Evolutionary conservation across 768 basidiomycete genomes (phyloP), one percentile per base, ranked within the genome.

Genomic region (Tulasnella sp.): DNA sequence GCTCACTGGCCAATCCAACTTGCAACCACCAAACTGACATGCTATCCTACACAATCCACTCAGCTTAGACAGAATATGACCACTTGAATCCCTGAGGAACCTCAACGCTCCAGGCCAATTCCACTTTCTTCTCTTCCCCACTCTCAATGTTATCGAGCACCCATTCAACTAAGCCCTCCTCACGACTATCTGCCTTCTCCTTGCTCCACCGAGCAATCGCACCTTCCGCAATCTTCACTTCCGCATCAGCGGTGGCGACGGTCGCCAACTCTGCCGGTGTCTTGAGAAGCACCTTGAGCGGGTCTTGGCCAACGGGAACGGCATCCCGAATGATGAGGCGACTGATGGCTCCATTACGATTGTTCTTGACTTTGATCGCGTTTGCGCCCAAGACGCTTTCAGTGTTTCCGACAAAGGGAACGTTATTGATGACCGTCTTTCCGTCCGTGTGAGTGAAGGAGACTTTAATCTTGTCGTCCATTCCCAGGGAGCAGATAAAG

Each of bases 401-500:
- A 22, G 72, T 77, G 34, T 64, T 38, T 7, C 69, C 67, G 31
- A 49, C 67, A 42, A 58, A 79, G 71, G 38, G 74, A 22, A 29
- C 72, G 69, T 7, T 74, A 69, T 40, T 58, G 54, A 31, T 70
- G 67, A 39, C 76, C 73, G n/a, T 67, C 36, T 39, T 79, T 68
- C 70, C 78, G 77, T 34, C 64, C 34, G 12, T 70, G 52, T 25
- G 80, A 78, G n/a, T 76, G 80, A 74, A 89, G 3, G 78, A 76
- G 15, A 84, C 80, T 40, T 80, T 79, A n/a, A 83, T 72, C 0
- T 82, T 77, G 1, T 79, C 72, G 76, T 84, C 84, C 1, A 82
- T 77, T 29, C 89, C 89, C 19, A 91, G 85, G 2, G 87, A 86
- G 81, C 88, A 89, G 39, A 81, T 80, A 83, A 91, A 90, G 49